Evolutionary conservation across 371 early-diverging fungal genomes (phyloP).

Genomic region (Rhizopus sp.): DNA sequence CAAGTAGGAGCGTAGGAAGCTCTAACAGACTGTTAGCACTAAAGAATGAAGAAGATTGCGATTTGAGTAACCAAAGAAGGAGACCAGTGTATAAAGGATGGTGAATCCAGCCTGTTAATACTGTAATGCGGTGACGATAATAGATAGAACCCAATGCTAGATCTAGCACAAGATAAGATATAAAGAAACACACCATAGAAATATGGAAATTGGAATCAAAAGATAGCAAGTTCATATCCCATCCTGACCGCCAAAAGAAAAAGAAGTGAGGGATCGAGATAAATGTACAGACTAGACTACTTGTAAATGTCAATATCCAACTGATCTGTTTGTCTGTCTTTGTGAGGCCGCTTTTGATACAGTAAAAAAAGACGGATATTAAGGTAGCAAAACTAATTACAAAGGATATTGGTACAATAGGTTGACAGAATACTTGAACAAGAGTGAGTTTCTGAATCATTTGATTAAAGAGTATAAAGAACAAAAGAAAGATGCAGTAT

Average conservation of each 20-base stretch:
- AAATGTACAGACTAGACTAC: constrained; percentile 36
- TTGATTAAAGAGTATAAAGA: background rate
- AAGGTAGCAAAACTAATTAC: constrained; percentile 14
- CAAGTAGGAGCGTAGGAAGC: constrained; percentile 38
- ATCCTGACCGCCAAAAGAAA: constrained; percentile 32
- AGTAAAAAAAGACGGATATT: constrained; percentile 28
- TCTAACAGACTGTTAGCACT: constrained; percentile 39
- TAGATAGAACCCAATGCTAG: constrained; percentile 45
- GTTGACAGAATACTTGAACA: constrained; percentile 23
- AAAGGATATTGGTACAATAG: constrained; percentile 23
- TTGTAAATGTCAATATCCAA: constrained; percentile 43
- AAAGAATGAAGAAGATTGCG: constrained; percentile 31
- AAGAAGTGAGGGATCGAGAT: constrained; percentile 34
- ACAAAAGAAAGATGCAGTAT: background rate
- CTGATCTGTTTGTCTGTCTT: constrained; percentile 38
- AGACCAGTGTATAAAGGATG: constrained; percentile 48
- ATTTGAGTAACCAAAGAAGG: constrained; percentile 31
- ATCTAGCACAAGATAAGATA: constrained; percentile 47
- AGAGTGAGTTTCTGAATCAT: constrained; percentile 21
- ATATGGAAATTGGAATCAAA: constrained; percentile 18
- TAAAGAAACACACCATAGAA: constrained; percentile 33
- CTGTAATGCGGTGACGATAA: constrained; percentile 48
- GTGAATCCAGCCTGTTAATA: constrained; percentile 59
- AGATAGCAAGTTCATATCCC: constrained; percentile 26
- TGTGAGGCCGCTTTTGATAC: constrained; percentile 21